Evolutionary conservation across 805 yeast species (phyloP).

Genomic region (Schwanniomyces occidentalis): DNA sequence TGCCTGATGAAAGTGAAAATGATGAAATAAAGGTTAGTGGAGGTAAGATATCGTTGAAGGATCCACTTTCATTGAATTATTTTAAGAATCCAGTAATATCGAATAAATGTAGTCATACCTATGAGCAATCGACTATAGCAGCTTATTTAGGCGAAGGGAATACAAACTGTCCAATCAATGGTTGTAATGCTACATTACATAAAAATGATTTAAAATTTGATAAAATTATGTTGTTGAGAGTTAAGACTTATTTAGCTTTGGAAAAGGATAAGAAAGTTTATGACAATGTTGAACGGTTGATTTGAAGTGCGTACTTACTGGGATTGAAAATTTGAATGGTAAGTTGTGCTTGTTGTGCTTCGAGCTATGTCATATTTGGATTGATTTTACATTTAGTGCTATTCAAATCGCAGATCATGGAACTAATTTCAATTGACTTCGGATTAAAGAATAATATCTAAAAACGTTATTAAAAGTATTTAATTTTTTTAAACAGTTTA

Average conservation of each 20-base stretch:
- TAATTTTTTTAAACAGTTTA: no score
- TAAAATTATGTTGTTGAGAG: slow-evolving; percentile 55
- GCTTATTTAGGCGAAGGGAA: slow-evolving; percentile 25
- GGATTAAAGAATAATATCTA: no score
- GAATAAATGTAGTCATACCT: slow-evolving; percentile 59
- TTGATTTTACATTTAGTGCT: no score
- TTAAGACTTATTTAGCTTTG: slow-evolving; percentile 34
- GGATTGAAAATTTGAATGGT: no score
- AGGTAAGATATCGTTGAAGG: slow-evolving; percentile 64
- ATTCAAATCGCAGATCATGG: no score
- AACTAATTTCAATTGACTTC: no score
- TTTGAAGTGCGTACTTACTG: no score
- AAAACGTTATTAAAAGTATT: no score
- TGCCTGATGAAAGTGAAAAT: slow-evolving; percentile 54
- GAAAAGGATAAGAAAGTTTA: slow-evolving; percentile 11
- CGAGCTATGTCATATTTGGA: no score
- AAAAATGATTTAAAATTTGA: slow-evolving; percentile 45
- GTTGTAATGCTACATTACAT: slow-evolving; percentile 44
- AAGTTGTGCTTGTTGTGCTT: no score
- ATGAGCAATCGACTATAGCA: slow-evolving; percentile 49
- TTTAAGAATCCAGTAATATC: slow-evolving; percentile 60
- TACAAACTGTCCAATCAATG: slow-evolving; percentile 57
- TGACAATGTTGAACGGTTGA: slow-evolving; percentile 9
- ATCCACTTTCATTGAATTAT: slow-evolving; percentile 60
- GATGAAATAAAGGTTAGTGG: slow-evolving; percentile 70